Base-by-base conservation (phyloP, 1,284 basidiomycete species). In the Tilletia horrida region DNA sequence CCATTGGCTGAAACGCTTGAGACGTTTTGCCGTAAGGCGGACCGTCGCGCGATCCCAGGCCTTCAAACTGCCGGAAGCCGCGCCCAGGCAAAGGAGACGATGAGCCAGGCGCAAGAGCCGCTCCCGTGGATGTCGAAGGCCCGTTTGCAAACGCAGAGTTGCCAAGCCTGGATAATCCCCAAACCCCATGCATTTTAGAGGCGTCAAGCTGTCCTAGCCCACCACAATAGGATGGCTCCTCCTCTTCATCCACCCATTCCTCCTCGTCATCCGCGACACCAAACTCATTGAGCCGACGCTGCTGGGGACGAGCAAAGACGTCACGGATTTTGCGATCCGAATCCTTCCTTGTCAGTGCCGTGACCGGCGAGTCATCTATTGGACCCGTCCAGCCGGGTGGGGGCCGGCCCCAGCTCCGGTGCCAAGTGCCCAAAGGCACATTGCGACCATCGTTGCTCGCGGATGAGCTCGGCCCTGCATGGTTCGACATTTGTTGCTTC, bases 161-260 rank as follows among this genome's bases (percentile, higher is more conserved):
- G 45, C 18, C 45, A 18, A 48, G 16, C 21, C 16, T 40, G 35
- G 35, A 6, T 40, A 6, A 8, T 3, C 21, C 50, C 50, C 50
- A 52, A 6, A 52, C 4, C 29, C 55, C 27, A 35, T 59, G 23
- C 8, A 6, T 8, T 27, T 35, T 59, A 3, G 29, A 52, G 7
- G 74, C 70, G 35, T 73, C 73, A 42, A 77, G 66, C 70, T 79
- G 77, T 2, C 77, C 77, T 0, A 79, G 61, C 0, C 77, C 77
- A 47, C 77, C 77, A 0, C 68, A 67, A 62, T 78, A 79, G 8
- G 69, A 44, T 16, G 71, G 73, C 55, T 77, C 77, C 8, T 71
- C 71, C 2, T 78, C 77, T 57, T 77, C 77, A 65, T 79, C 77
- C 3, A 72, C 74, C 73, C 76, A 77, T 50, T 75, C 76, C 35